Conservation (phyloP, 2,329 filamentous ascomycete genomes). For the Tolypocladium endophyticum region DNA sequence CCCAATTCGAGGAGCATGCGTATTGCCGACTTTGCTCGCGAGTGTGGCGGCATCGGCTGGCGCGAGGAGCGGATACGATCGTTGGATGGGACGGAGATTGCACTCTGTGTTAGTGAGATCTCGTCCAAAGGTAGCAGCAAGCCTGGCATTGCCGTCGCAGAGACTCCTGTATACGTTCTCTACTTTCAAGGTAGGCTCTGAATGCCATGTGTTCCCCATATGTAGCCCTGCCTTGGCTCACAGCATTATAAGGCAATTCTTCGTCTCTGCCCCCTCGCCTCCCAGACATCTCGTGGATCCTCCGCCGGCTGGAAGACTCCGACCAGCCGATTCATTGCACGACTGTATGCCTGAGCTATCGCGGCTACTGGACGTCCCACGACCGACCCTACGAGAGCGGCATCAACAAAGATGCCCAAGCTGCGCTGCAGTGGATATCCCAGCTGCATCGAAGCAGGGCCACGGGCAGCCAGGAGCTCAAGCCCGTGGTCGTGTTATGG, state of each 20-base stretch:
- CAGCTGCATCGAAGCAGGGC: conserved; percentile 22
- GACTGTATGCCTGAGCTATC: conserved; percentile 49
- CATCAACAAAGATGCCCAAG: conserved; percentile 57
- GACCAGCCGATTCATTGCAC: conserved; percentile 29
- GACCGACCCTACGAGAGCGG: conserved; percentile 61
- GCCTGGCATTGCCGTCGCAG: neutral
- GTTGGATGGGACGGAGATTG: conserved; percentile 55
- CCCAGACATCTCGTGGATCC: conserved; percentile 42
- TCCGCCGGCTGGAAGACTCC: conserved; percentile 32
- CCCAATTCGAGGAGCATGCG: conserved; percentile 59
- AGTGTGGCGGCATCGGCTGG: conserved; percentile 57
- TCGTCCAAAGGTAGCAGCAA: conserved; percentile 1
- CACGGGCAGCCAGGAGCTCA: conserved; percentile 7
- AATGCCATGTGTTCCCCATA: conserved; percentile 4
- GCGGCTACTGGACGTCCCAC: conserved; percentile 69
- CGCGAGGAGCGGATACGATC: conserved; percentile 49
- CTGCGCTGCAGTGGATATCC: conserved; percentile 52
- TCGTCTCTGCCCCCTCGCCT: conserved; percentile 47
- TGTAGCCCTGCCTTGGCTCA: neutral
- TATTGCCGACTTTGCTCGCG: conserved; percentile 50
- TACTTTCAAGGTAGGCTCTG: conserved; percentile 42
- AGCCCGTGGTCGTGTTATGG: conserved; percentile 51
- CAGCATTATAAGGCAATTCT: conserved; percentile 39
- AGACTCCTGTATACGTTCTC: conserved; percentile 38
- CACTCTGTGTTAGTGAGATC: conserved; percentile 43